Conservation (phyloP, 169 alveolate species). For the Plasmodium berghei region DNA sequence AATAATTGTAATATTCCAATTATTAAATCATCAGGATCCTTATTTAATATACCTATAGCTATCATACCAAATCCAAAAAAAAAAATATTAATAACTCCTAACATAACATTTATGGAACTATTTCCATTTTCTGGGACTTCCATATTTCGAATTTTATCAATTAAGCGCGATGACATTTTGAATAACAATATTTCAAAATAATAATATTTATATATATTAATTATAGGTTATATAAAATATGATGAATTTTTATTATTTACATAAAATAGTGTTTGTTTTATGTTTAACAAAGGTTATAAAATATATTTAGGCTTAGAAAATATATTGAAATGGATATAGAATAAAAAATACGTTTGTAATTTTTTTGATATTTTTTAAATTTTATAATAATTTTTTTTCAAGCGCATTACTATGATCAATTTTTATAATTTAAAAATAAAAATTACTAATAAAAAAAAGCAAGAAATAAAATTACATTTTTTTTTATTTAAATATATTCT, state of each 20-base stretch:
- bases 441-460: too few relatives aligned
- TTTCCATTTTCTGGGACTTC: constrained; percentile 78
- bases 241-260: neutral
- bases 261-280: too few relatives aligned
- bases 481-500: too few relatives aligned
- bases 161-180: constrained; percentile 37
- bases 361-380: too few relatives aligned
- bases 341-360: too few relatives aligned
- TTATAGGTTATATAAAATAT: neutral
- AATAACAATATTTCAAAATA: neutral
- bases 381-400: too few relatives aligned
- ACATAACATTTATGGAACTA: constrained; percentile 53
- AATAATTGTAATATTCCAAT: constrained; percentile 86
- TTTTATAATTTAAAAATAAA: too few relatives aligned
- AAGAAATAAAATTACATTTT: too few relatives aligned
- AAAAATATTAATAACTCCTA: constrained; percentile 83
- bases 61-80: constrained; percentile 87
- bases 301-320: too few relatives aligned
- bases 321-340: too few relatives aligned
- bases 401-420: too few relatives aligned
- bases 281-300: too few relatives aligned
- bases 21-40: constrained; percentile 84
- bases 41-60: constrained; percentile 83
- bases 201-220: neutral
- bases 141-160: constrained; percentile 27